phyloP scores from a whole-genome alignment of 371 early-diverging fungal genomes.

The Apophysomyces sp. region DNA sequence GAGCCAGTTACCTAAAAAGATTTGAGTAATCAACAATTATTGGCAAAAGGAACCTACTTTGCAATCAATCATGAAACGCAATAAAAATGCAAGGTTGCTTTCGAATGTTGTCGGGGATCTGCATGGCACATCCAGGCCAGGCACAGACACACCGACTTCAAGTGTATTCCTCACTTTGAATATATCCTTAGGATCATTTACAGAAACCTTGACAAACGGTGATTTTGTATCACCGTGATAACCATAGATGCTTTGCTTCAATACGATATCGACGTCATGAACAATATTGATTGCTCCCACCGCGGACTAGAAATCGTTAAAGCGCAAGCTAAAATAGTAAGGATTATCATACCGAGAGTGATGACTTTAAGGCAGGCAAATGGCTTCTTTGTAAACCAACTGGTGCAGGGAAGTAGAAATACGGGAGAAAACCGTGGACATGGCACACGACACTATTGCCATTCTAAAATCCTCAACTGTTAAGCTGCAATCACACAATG shows the following conservation, averaged over 20 bases:
- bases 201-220: slow-evolving; percentile 70
- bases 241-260: slow-evolving; percentile 83
- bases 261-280: slow-evolving; percentile 59
- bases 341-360: slow-evolving; percentile 55
- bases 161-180: slow-evolving; percentile 37
- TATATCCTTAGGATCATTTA: slow-evolving; percentile 58
- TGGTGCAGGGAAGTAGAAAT: slow-evolving; percentile 96
- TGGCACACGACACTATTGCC: slow-evolving; percentile 91
- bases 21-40: neutral
- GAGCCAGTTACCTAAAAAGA: slow-evolving; percentile 71
- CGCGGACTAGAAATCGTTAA: slow-evolving; percentile 13
- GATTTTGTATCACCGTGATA: slow-evolving; percentile 72
- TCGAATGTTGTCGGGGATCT: slow-evolving; percentile 79
- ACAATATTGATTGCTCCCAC: slow-evolving; percentile 34
- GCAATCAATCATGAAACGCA: slow-evolving; percentile 98
- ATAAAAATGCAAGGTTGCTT: slow-evolving; percentile 86
- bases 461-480: slow-evolving; percentile 30
- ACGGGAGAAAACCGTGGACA: slow-evolving; percentile 92
- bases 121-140: slow-evolving; percentile 33
- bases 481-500: neutral
- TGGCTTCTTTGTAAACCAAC: slow-evolving; percentile 66
- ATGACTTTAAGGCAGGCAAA: slow-evolving; percentile 51
- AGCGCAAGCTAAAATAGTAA: neutral
- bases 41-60: slow-evolving; percentile 37
- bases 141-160: slow-evolving; percentile 60